Conservation (phyloP, 495 filamentous ascomycete genomes). For the Daldinia bambusicola region DNA sequence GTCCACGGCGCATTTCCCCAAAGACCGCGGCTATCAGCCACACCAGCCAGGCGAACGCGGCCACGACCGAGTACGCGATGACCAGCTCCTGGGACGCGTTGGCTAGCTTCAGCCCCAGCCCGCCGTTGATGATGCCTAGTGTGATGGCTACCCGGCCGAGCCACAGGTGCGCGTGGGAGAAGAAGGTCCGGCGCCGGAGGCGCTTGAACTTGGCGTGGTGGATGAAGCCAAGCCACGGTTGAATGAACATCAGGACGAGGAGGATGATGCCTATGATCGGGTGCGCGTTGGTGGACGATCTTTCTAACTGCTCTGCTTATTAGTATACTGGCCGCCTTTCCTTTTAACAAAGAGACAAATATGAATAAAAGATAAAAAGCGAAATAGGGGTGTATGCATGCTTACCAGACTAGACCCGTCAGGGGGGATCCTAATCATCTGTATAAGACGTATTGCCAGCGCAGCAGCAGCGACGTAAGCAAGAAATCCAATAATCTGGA, state of each 20-base stretch:
- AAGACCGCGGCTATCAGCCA: constrained; percentile 48
- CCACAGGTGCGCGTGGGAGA: constrained; percentile 72
- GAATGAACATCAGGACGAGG: constrained; percentile 62
- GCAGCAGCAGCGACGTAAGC: constrained; percentile 65
- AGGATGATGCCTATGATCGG: constrained; percentile 70
- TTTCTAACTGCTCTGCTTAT: constrained; percentile 16
- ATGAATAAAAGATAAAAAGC: no score
- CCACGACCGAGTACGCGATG: constrained; percentile 52
- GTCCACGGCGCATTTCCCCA: constrained; percentile 35
- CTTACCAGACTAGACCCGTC: constrained; percentile 46
- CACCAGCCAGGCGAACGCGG: constrained; percentile 47
- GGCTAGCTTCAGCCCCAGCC: constrained; percentile 67
- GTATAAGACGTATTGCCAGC: constrained; percentile 65
- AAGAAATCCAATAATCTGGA: constrained; percentile 64
- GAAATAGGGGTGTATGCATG: no score
- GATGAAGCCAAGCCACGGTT: constrained; percentile 68
- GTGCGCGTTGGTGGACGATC: constrained; percentile 51
- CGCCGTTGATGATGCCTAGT: constrained; percentile 75
- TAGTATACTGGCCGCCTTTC: no score
- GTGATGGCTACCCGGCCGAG: constrained; percentile 69
- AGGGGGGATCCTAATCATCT: constrained; percentile 43
- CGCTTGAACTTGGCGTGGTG: constrained; percentile 69
- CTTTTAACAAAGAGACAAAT: no score
- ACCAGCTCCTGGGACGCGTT: constrained; percentile 42
- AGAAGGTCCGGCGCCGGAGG: constrained; percentile 57